Evolutionary conservation across 2,329 filamentous ascomycete genomes (phyloP).

Genomic region (Alternaria sp.): DNA sequence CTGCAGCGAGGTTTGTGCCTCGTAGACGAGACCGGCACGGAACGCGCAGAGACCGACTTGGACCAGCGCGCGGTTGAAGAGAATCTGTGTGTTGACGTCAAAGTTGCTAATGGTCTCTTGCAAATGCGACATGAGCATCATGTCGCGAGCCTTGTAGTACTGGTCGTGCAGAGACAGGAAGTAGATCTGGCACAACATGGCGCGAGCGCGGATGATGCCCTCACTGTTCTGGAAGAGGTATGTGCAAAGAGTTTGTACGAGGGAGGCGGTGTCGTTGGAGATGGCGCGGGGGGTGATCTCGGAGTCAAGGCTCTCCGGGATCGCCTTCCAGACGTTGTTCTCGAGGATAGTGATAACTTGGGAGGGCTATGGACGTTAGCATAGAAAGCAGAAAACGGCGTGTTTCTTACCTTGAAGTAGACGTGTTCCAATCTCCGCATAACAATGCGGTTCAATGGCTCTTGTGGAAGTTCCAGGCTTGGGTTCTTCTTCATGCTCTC

Average conservation of each 20-base stretch:
- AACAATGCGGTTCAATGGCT: constrained; percentile 88
- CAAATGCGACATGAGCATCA: constrained; percentile 99
- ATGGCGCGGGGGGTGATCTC: constrained; percentile 76
- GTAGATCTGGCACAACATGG: constrained; percentile 99
- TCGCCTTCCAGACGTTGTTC: constrained; percentile 88
- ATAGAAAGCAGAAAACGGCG: neutral
- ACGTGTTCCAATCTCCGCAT: constrained; percentile 96
- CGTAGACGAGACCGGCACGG: constrained; percentile 94
- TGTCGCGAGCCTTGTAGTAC: constrained; percentile 96
- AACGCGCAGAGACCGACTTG: constrained; percentile 98
- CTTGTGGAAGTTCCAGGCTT: constrained; percentile 77
- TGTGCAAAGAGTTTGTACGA: constrained; percentile 88
- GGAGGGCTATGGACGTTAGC: constrained; percentile 66
- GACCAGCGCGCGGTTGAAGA: constrained; percentile 97
- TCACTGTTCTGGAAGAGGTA: constrained; percentile 95
- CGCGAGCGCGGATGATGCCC: constrained; percentile 92
- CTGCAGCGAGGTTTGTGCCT: constrained; percentile 95
- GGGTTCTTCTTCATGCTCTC: constrained; percentile 77
- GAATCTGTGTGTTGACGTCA: constrained; percentile 94
- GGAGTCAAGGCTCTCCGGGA: constrained; percentile 75
- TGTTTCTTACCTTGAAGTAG: constrained; percentile 85
- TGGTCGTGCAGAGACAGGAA: constrained; percentile 96
- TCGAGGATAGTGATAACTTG: constrained; percentile 93
- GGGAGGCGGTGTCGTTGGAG: constrained; percentile 71
- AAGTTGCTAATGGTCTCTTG: constrained; percentile 97